phyloP scores from a whole-genome alignment of 2,329 filamentous ascomycete genomes.

The Trichoderma guizhouense region DNA sequence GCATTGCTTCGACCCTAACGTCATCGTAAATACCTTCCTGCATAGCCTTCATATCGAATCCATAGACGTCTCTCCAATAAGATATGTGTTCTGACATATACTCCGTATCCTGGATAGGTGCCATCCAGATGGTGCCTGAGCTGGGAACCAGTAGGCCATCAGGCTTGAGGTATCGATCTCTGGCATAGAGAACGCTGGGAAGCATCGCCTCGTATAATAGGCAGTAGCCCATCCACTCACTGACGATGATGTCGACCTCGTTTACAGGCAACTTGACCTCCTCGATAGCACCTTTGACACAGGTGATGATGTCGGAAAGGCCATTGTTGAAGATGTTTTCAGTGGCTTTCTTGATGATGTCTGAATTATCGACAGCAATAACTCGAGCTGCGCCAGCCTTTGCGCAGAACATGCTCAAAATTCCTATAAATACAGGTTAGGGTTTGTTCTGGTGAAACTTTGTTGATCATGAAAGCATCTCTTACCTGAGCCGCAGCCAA shows the following conservation, averaged over 20 bases:
- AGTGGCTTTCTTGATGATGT: slow-evolving; percentile 81
- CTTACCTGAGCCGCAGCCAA: slow-evolving; percentile 73
- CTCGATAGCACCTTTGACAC: slow-evolving; percentile 81
- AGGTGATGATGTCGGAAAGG: slow-evolving; percentile 70
- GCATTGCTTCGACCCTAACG: slow-evolving; percentile 71
- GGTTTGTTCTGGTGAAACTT: neutral
- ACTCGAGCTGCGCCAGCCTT: slow-evolving; percentile 83
- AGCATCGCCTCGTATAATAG: slow-evolving; percentile 95
- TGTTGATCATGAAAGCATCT: neutral
- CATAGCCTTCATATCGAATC: slow-evolving; percentile 93
- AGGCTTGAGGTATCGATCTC: slow-evolving; percentile 78
- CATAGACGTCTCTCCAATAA: slow-evolving; percentile 92
- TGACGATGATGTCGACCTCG: slow-evolving; percentile 90
- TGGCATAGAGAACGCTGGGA: slow-evolving; percentile 82
- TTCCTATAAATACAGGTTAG: slow-evolving; percentile 48
- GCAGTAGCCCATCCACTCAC: slow-evolving; percentile 97
- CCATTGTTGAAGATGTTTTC: slow-evolving; percentile 82
- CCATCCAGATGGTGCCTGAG: slow-evolving; percentile 77
- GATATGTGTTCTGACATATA: slow-evolving; percentile 73
- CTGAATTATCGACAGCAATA: slow-evolving; percentile 87
- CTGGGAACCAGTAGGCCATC: slow-evolving; percentile 83
- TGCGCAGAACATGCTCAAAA: slow-evolving; percentile 91
- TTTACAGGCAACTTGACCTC: slow-evolving; percentile 75
- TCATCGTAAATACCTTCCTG: slow-evolving; percentile 77
- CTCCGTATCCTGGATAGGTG: slow-evolving; percentile 73